Evolutionary conservation across 495 filamentous ascomycete species (phyloP).

Genomic region (Daldinia concentrica): DNA sequence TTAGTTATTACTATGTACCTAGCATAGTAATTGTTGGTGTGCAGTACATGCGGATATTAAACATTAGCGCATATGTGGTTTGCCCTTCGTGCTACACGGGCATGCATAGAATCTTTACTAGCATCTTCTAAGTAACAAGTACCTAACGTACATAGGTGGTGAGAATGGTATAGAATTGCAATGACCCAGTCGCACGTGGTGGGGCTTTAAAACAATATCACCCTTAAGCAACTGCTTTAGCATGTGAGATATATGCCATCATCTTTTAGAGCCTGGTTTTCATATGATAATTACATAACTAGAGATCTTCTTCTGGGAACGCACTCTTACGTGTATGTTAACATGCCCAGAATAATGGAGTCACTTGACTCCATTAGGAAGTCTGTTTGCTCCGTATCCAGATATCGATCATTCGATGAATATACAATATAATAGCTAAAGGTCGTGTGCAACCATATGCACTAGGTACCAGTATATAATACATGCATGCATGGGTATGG

Average conservation of each 20-base stretch:
- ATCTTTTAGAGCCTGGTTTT: not conserved
- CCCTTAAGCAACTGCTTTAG: not conserved
- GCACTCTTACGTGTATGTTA: not conserved
- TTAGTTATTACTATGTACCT: slow-evolving; percentile 16
- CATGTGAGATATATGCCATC: not conserved
- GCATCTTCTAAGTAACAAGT: not conserved
- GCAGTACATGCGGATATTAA: slow-evolving; percentile 24
- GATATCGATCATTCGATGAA: slow-evolving; percentile 27
- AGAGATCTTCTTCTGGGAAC: not conserved
- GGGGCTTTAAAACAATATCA: not conserved
- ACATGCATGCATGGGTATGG: not conserved
- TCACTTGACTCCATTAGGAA: slow-evolving; percentile 20
- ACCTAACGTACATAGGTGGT: too few species aligned
- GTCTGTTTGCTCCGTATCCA: slow-evolving; percentile 32
- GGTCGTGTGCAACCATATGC: slow-evolving; percentile 6
- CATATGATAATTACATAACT: not conserved
- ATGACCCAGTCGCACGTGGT: not conserved
- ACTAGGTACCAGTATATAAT: not conserved
- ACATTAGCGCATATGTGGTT: slow-evolving; percentile 25
- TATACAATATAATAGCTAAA: slow-evolving; percentile 27
- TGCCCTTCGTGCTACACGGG: slow-evolving; percentile 8
- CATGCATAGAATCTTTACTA: not conserved
- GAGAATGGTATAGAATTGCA: not conserved
- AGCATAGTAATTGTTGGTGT: slow-evolving; percentile 18
- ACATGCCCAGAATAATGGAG: not conserved